Percentiles rank a stretch among this genome's conserved stretches.
Conservation (phyloP, 768 basidiomycete genomes). For the Dioszegia crocea region DNA sequence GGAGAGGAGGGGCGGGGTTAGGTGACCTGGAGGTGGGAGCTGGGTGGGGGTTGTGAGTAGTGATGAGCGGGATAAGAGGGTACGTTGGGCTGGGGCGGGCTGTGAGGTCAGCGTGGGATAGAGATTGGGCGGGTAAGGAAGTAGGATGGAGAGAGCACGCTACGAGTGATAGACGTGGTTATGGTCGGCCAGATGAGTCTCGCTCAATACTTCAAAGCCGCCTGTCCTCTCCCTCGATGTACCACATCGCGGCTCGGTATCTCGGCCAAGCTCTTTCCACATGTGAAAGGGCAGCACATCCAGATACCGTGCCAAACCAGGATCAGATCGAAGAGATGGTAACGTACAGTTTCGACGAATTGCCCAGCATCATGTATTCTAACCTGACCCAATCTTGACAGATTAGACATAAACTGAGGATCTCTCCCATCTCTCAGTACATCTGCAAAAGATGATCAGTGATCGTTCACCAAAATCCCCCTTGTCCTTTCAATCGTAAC, state of each 20-base stretch:
- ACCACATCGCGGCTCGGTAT: too few species aligned
- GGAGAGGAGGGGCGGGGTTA: constrained; percentile 40
- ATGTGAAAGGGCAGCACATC: too few species aligned
- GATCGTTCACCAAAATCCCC: too few species aligned
- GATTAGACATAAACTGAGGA: constrained; percentile 47
- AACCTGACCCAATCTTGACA: constrained; percentile 44
- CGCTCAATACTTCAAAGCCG: too few species aligned
- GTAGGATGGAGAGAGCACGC: too few species aligned
- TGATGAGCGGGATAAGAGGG: constrained; percentile 31
- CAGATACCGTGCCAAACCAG: too few species aligned
- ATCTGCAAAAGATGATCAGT: constrained; percentile 13
- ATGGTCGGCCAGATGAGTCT: too few species aligned
- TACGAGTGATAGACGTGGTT: too few species aligned
- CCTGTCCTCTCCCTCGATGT: too few species aligned
- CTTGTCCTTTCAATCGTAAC: background rate
- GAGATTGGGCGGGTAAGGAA: too few species aligned
- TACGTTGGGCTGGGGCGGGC: constrained; percentile 44
- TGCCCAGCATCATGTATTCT: constrained; percentile 39
- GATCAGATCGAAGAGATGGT: background rate
- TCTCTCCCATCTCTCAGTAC: constrained; percentile 41
- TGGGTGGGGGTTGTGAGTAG: constrained; percentile 17
- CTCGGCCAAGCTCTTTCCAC: too few species aligned
- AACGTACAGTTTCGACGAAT: constrained; percentile 29
- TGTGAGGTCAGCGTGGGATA: constrained; percentile 4
- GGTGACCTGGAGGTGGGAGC: constrained; percentile 25